phyloP scores from a whole-genome alignment of 2,329 filamentous ascomycete species.

The Monilinia fructigena region DNA sequence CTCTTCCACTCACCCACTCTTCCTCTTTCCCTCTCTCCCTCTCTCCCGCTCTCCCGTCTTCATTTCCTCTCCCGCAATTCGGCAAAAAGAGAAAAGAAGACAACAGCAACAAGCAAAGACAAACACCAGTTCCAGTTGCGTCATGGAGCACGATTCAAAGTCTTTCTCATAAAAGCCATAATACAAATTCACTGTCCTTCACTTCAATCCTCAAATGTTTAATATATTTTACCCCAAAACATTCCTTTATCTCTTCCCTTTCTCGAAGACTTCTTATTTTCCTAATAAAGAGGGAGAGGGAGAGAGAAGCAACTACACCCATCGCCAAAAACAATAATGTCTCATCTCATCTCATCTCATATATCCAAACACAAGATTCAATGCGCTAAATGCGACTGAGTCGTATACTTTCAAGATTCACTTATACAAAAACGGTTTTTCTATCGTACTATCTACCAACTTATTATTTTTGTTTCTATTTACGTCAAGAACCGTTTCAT shows the following conservation, averaged over 20 bases:
- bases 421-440: background rate
- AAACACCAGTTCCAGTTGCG: background rate
- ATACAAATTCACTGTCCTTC: background rate
- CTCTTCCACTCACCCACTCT: no score
- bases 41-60: no score
- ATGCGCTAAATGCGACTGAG: background rate
- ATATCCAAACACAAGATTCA: background rate
- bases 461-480: background rate
- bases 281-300: no score
- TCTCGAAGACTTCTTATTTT: background rate
- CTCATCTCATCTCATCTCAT: conserved; percentile 3
- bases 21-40: no score
- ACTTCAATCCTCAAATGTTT: background rate
- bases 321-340: no score
- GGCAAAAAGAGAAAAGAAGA: background rate
- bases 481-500: background rate
- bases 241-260: background rate
- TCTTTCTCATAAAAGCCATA: background rate
- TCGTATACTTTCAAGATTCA: background rate
- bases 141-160: background rate
- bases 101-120: background rate
- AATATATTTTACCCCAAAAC: background rate
- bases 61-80: background rate
- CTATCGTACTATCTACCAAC: background rate
- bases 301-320: no score